Base-by-base conservation (phyloP, 2,329 filamentous ascomycete genomes). In the Chaetomium olivaceum region DNA sequence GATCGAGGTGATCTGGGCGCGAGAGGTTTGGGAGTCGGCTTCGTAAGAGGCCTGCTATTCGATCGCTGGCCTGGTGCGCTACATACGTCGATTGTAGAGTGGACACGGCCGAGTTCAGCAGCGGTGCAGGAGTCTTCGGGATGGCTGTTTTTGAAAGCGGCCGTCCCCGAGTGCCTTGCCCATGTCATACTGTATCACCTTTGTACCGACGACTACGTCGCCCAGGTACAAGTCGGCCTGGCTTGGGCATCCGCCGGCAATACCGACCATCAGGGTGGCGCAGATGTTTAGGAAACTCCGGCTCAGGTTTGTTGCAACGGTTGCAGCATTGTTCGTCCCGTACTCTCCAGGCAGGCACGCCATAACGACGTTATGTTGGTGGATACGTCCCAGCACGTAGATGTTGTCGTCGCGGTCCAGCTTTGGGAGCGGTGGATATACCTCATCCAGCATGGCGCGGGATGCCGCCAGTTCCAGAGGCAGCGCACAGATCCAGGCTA, bases 401-500 rank as follows among this genome's bases (percentile, higher is more conserved):
- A n/a, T 56, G 33, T 67, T 67, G 46, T 64, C 31, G 48, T 67
- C 61, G 65, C 57, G 27, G 57, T 52, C 50, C 46, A 54, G 51
- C 57, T 58, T 61, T 14, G 61, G 61, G 21, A 27, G 52, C 9
- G 29, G 51, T 57, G 31, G 51, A 52, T 67, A 58, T 57, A 46
- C 51, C 61, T 63, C 57, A 48, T 67, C 65, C 19, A 67, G 58
- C 52, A 67, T 61, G 31, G 58, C 65, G 29, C 61, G 61, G 25
- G 65, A 60, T 51, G 52, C 61, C 36, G 58, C 29, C 52, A 67
- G 21, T 61, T 67, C 65, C 19, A 61, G 25, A 16, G 27, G 58
- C 43, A 68, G 63, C 9, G 59, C 59, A 51, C 62, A 67, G 36
- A 67, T 65, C 63, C 58, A 68, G 65, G 56, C 61, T 16, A 67